Percentiles rank a stretch among this genome's conserved stretches.
phyloP scores from a whole-genome alignment of 371 early-diverging fungal genomes.

The Mucor lusitanicus region DNA sequence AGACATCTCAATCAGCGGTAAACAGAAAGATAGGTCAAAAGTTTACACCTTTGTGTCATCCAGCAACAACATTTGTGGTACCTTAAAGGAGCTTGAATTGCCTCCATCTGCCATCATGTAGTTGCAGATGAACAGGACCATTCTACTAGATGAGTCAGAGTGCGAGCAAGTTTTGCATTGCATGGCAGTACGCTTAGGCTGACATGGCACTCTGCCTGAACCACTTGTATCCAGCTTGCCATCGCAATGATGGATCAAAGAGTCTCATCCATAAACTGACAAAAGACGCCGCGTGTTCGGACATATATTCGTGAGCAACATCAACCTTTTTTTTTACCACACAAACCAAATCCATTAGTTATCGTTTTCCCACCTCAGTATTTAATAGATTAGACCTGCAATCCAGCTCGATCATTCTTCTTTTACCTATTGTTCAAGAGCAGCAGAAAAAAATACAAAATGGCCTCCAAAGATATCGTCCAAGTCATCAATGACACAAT shows the following conservation, averaged over 20 bases:
- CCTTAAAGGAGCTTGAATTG: too few species aligned
- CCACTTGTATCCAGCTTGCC: too few species aligned
- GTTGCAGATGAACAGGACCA: too few species aligned
- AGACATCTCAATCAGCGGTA: too few species aligned
- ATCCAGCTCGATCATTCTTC: background rate
- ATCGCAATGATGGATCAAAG: background rate
- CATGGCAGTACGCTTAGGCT: too few species aligned
- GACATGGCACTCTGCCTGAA: too few species aligned
- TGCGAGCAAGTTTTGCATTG: too few species aligned
- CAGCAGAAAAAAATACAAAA: background rate
- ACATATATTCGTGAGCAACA: background rate
- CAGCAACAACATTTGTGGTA: too few species aligned
- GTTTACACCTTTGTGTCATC: too few species aligned
- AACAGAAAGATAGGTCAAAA: too few species aligned
- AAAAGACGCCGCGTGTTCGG: background rate
- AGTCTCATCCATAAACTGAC: background rate
- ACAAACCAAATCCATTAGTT: background rate
- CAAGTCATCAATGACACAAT: conserved; percentile 15
- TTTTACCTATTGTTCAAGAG: background rate
- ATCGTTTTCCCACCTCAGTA: background rate
- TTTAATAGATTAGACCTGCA: background rate
- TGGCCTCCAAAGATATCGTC: conserved; percentile 8
- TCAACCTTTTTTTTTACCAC: background rate
- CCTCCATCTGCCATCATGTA: too few species aligned
- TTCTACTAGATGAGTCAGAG: too few species aligned